A percentile compares a stretch with the other conserved stretches of the same genome.
Evolutionary conservation across 805 yeast species (phyloP).

Genomic region (Wickerhamomyces mucosus): DNA sequence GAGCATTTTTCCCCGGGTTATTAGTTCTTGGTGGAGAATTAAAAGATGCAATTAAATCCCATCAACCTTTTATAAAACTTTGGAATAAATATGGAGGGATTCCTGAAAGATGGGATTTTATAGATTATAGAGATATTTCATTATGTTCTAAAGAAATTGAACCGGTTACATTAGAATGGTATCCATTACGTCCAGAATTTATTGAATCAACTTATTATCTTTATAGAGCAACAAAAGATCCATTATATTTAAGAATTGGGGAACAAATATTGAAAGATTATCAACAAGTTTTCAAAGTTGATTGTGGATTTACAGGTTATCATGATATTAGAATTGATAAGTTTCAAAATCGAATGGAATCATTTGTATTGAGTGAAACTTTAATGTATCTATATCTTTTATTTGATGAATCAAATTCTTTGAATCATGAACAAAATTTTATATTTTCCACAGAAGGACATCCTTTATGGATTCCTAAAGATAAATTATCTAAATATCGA

Average conservation of each 20-base stretch:
- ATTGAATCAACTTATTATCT: slow-evolving; percentile 81
- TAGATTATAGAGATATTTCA: slow-evolving; percentile 1
- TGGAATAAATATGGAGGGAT: slow-evolving; percentile 77
- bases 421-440: slow-evolving; percentile 33
- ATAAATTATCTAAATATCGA: slow-evolving; percentile 21
- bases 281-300: slow-evolving; percentile 38
- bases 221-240: slow-evolving; percentile 79
- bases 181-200: slow-evolving; percentile 87
- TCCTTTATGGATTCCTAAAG: slow-evolving; percentile 62
- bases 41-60: slow-evolving; percentile 50
- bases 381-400: slow-evolving; percentile 72
- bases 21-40: slow-evolving; percentile 73
- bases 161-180: slow-evolving; percentile 69
- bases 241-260: slow-evolving; percentile 72
- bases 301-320: slow-evolving; percentile 77
- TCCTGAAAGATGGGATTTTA: slow-evolving; percentile 79
- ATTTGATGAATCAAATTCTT: slow-evolving; percentile 58
- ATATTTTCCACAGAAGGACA: slow-evolving; percentile 84
- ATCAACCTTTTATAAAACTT: slow-evolving; percentile 55
- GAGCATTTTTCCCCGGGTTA: slow-evolving; percentile 86
- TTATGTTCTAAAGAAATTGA: slow-evolving; percentile 14
- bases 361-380: slow-evolving; percentile 83
- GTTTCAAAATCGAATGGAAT: slow-evolving; percentile 78
- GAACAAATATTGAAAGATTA: slow-evolving; percentile 50
- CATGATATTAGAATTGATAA: slow-evolving; percentile 57